phyloP scores from a whole-genome alignment of 768 basidiomycete species.

The Phaffia australis region DNA sequence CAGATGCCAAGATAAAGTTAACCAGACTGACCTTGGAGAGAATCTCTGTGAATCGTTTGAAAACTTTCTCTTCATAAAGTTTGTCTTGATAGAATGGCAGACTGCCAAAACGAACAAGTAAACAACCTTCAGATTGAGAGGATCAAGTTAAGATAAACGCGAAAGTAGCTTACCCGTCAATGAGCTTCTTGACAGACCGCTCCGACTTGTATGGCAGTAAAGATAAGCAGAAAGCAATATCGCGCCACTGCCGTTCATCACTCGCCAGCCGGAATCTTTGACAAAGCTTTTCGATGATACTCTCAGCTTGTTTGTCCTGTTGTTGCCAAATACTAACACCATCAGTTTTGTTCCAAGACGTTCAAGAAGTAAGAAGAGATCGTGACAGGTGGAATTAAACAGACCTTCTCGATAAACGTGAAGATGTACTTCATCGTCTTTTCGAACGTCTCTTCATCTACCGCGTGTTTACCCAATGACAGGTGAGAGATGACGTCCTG shows the following conservation, averaged over 20 bases:
- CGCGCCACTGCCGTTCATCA: conserved; percentile 89
- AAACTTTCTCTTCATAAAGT: conserved; percentile 76
- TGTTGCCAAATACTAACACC: neutral
- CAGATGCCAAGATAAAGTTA: neutral
- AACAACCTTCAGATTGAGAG: neutral
- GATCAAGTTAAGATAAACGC: neutral
- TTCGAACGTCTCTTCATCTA: conserved; percentile 85
- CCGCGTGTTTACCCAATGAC: conserved; percentile 77
- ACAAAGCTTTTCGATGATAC: conserved; percentile 92
- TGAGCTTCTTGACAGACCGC: conserved; percentile 86
- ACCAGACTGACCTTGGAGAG: conserved; percentile 57
- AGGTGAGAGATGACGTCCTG: conserved; percentile 96
- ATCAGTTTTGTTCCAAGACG: neutral
- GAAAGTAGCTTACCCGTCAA: conserved; percentile 50
- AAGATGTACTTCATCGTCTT: conserved; percentile 92
- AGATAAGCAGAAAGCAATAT: conserved; percentile 90
- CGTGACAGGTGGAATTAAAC: conserved; percentile 26
- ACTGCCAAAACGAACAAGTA: conserved; percentile 34
- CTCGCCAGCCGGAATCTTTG: conserved; percentile 82
- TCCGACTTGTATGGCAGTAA: conserved; percentile 95
- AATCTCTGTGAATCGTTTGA: conserved; percentile 72
- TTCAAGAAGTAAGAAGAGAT: neutral
- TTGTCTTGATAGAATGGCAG: conserved; percentile 92
- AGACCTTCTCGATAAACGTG: conserved; percentile 87
- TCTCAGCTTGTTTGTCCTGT: conserved; percentile 96